Conservation (phyloP, 257 asterid genomes). For the Gynochthodes officinalis region DNA sequence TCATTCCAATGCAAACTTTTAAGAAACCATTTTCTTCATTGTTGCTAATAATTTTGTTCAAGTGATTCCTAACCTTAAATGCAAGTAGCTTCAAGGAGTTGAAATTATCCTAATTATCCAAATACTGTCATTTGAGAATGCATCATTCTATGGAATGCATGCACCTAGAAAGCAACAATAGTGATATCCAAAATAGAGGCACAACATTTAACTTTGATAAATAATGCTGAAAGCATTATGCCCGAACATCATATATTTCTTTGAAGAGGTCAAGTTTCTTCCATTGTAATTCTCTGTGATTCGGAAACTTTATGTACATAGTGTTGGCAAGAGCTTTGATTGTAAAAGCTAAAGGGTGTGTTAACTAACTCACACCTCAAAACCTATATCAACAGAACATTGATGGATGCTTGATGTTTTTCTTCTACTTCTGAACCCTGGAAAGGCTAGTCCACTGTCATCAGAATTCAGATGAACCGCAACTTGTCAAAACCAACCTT, state of each 20-base stretch:
- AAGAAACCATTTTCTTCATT: neutral
- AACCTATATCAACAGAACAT: conserved; percentile 1
- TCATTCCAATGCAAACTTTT: too few species aligned
- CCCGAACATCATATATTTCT: neutral
- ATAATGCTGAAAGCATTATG: neutral
- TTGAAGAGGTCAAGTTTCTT: neutral
- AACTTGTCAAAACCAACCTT: neutral
- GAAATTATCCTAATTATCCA: neutral
- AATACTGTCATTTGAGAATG: neutral
- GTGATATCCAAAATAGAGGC: too few species aligned
- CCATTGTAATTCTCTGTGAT: neutral
- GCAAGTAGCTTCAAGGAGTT: neutral
- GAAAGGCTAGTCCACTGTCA: neutral
- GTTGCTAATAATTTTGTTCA: neutral
- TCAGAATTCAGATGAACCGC: neutral
- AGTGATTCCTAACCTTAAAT: neutral
- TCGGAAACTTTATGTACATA: conserved; percentile 6
- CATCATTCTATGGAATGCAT: neutral
- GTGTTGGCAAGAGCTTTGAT: neutral
- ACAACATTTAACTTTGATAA: neutral
- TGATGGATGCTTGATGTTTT: conserved; percentile 6
- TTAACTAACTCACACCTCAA: conserved; percentile 21
- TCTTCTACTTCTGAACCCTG: neutral
- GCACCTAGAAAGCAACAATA: neutral
- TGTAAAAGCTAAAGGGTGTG: neutral